Base-by-base conservation (phyloP, 306 rosid genomes). In the Lagenaria siceraria region DNA sequence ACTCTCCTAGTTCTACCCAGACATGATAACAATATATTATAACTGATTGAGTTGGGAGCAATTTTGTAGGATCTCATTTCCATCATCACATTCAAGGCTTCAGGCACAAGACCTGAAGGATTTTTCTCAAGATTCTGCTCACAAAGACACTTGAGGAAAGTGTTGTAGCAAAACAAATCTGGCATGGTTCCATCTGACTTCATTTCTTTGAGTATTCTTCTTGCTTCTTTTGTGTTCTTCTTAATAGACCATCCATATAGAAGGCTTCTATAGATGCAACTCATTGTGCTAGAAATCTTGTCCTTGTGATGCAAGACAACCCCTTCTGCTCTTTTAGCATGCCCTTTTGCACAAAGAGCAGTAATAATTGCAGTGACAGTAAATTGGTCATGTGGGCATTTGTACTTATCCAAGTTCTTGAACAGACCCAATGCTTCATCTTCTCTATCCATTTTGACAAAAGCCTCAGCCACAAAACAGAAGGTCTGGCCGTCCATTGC, bases 31-130 rank as follows among this genome's bases (percentile, higher is more conserved):
- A 93, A 68, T 63, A 91, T 84, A 69, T 91, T 91, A 82, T 91
- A 93, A 81, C 89, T 89, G 54, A 89, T 62, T 24, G 96, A 84
- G 70, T 77, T 89, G 5, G 90, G 93, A 7, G 59, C 35, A 76
- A 93, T 79, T 65, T 72, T 83, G 48, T 87, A 80, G 27, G 89
- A 81, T 81, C 90, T 91, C 96, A 93, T 91, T 78, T 91, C 97
- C 89, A 88, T 85, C 89, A 89, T 93, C 66, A 91, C 93, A 81
- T 93, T 93, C 40, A 89, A 80, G 55, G 89, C 88, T 82, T 91
- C 93, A 51, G 98, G 97, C 70, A 93, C 92, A 54, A 93, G 96
- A 36, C 93, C 96, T 1, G 97, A 93, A 64, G 96, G 93, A 82
- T 91, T 91, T 69, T 56, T 79, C 73, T 81, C 78, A 6, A 91